These are phyloP conservation scores for Wickerhamomyces pijperi DNA, from an alignment of 805 yeast species.

Conservation along the genomic window DNA sequence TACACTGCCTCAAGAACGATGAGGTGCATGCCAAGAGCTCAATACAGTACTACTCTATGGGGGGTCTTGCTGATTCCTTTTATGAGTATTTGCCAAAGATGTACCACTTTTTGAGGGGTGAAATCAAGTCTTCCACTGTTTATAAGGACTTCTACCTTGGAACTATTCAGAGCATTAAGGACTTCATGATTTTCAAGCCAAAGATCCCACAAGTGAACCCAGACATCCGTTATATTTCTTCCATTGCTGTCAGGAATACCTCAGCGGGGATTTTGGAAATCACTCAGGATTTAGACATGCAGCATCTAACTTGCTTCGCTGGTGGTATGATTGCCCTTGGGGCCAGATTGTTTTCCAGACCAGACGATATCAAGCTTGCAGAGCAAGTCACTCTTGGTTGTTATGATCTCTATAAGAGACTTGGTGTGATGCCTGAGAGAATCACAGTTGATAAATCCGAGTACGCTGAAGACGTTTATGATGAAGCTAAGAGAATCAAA, in stretches of 20 bases:
- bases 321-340: slow-evolving; percentile 46
- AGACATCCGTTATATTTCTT: slow-evolving; percentile 20
- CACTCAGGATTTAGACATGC: slow-evolving; percentile 25
- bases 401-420: slow-evolving; percentile 27
- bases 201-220: slow-evolving; percentile 26
- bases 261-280: slow-evolving; percentile 8
- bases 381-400: slow-evolving; percentile 37
- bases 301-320: slow-evolving; percentile 39
- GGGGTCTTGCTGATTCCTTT: slow-evolving; percentile 33
- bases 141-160: slow-evolving; percentile 23
- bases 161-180: slow-evolving; percentile 26
- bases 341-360: slow-evolving; percentile 26
- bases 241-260: slow-evolving; percentile 16
- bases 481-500: slow-evolving; percentile 8
- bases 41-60: slow-evolving; percentile 21
- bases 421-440: slow-evolving; percentile 34
- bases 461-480: slow-evolving; percentile 14
- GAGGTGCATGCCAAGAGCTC: slow-evolving; percentile 9
- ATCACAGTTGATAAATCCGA: slow-evolving; percentile 20
- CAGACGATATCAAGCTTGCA: slow-evolving; percentile 29
- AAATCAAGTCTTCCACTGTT: slow-evolving; percentile 18
- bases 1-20: slow-evolving; percentile 22
- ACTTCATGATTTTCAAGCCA: slow-evolving; percentile 34
- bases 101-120: slow-evolving; percentile 30
- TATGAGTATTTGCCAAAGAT: slow-evolving; percentile 41